These are phyloP conservation scores for Ramaria sp. DNA, from an alignment of 768 basidiomycete genomes.

Conservation along the genomic window DNA sequence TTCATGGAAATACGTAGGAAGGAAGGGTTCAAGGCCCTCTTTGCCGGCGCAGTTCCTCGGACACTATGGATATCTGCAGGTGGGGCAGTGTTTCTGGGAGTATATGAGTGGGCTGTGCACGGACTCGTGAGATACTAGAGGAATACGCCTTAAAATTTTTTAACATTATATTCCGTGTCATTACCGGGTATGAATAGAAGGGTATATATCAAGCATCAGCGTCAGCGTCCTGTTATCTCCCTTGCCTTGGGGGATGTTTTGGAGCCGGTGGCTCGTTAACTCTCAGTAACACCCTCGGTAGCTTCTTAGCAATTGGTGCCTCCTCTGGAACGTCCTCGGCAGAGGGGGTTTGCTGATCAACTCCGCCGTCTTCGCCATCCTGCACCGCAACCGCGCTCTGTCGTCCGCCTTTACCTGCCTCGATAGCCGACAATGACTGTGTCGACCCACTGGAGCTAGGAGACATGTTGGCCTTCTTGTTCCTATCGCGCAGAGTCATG, in stretches of 20 bases:
- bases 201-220: background rate
- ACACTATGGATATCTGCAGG: conserved; percentile 96
- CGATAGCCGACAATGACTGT: conserved; percentile 1
- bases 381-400: conserved; percentile 7
- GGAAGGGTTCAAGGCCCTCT: conserved; percentile 71
- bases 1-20: conserved; percentile 50
- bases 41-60: conserved; percentile 79
- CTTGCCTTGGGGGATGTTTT: background rate
- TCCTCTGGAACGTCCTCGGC: background rate
- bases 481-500: conserved; percentile 41
- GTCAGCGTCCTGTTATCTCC: too few relatives aligned
- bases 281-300: conserved; percentile 40
- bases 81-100: conserved; percentile 94
- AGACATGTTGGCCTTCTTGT: conserved; percentile 6
- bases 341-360: background rate
- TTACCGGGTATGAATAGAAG: background rate
- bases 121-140: conserved; percentile 25
- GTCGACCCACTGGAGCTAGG: conserved; percentile 4
- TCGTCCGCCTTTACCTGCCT: conserved; percentile 13
- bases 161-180: background rate
- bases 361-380: background rate
- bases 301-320: conserved; percentile 27
- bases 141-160: background rate
- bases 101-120: conserved; percentile 75
- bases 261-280: conserved; percentile 8